Base-by-base conservation (phyloP, 805 yeast species). In the Candida piceae region DNA sequence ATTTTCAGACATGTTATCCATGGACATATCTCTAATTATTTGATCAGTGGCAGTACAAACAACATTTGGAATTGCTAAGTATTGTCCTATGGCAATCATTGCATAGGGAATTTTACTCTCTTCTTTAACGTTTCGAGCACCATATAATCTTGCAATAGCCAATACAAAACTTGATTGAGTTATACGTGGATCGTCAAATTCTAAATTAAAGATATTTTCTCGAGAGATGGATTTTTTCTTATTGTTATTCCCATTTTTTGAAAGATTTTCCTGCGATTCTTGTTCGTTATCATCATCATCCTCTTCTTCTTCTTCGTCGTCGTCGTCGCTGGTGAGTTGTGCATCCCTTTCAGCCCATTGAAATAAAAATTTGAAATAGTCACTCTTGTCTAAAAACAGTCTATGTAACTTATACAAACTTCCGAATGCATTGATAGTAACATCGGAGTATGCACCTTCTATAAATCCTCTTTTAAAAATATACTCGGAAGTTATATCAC, bases 81-180 rank as follows among this genome's bases (percentile, higher is more conserved):
- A 75, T 41, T 68, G 74, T 1, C 78, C 76, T 12, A 69, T 56
- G 1, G 75, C 74, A 36, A 75, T 62, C 64, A 74, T 58, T 13
- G 60, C 60, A 35, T 61, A 53, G 1, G 74, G 60, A n/a, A 62
- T 55, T 17, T 52, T 41, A 16, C 48, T 54, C 33, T 67, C 72
- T 12, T 55, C 53, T 16, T 49, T 49, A 4, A 49, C 31, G 34
- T 65, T 62, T 4, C 49, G 32, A 1, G 63, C 65, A 1, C 80
- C 79, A 45, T 75, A 75, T 10, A 75, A 52, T 28, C 70, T 44
- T 1, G 67, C 65, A 2, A 76, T 48, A 0, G 74, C 74, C 16
- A 69, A 49, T 31, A 74, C 78, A 49, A 76, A 73, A 4, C 76
- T 65, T 16, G 64, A 64, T 35, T 59, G 60, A 0, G 72, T 64